Conservation (phyloP, 345 rosid species). For the Arabis hirsuta region DNA sequence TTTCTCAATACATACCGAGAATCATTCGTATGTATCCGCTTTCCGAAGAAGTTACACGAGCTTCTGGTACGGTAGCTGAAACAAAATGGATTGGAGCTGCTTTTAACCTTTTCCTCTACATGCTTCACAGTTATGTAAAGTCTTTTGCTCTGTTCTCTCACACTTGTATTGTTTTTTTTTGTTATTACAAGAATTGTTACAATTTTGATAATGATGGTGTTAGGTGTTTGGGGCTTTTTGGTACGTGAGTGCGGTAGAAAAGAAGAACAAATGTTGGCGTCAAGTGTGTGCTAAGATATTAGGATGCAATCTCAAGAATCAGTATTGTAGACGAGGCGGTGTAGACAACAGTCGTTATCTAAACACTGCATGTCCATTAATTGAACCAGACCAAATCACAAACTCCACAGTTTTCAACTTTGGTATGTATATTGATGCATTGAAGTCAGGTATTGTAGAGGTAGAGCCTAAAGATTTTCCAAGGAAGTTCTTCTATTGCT, state of each 20-base stretch:
- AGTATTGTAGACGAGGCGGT: constrained; percentile 4
- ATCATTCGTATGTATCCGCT: constrained; percentile 31
- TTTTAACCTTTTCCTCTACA: constrained; percentile 36
- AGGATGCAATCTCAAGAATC: neutral
- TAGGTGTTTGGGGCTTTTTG: constrained; percentile 44
- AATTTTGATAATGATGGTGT: neutral
- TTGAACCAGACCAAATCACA: constrained; percentile 26
- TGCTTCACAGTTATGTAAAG: constrained; percentile 34
- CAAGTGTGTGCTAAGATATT: neutral
- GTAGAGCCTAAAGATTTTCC: constrained; percentile 29
- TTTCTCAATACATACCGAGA: constrained; percentile 37
- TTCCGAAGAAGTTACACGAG: constrained; percentile 23
- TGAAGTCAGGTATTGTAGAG: constrained; percentile 31
- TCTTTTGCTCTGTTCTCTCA: neutral
- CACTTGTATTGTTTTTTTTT: neutral
- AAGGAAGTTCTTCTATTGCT: constrained; percentile 36
- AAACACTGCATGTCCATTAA: constrained; percentile 29
- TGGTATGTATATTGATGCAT: constrained; percentile 41
- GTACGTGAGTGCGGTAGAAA: constrained; percentile 37
- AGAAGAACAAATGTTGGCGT: constrained; percentile 29
- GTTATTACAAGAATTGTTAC: neutral
- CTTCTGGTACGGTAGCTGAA: constrained; percentile 33
- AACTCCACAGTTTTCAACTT: constrained; percentile 30
- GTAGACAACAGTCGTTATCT: neutral
- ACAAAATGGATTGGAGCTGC: constrained; percentile 37